Conservation (phyloP, 1,284 basidiomycete genomes). For the Takashimella tepidaria region DNA sequence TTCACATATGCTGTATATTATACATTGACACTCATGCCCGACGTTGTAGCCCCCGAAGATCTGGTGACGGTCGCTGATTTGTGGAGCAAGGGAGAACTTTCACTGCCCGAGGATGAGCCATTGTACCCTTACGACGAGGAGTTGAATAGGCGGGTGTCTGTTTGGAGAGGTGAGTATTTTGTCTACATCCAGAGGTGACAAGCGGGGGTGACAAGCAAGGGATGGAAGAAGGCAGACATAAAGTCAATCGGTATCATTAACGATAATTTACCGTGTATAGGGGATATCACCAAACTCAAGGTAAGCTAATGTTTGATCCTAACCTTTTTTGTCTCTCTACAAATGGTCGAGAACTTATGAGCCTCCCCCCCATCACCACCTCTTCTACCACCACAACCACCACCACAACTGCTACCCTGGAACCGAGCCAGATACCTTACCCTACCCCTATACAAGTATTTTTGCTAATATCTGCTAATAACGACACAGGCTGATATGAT, state of each 20-base stretch:
- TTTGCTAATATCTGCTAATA: no score
- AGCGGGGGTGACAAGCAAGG: background rate
- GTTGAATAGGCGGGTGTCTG: constrained; percentile 29
- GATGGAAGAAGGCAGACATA: background rate
- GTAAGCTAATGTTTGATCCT: constrained; percentile 12
- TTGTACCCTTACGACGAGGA: constrained; percentile 8
- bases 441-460: no score
- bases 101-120: background rate
- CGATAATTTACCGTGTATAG: no score
- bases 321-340: background rate
- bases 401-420: no score
- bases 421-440: no score
- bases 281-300: constrained; percentile 44
- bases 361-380: no score
- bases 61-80: constrained; percentile 31
- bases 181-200: no score
- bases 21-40: no score
- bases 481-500: constrained; percentile 60
- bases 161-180: constrained; percentile 33
- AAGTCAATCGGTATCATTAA: no score
- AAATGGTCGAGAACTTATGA: no score
- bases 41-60: constrained; percentile 9
- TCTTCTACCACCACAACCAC: no score
- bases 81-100: constrained; percentile 12
- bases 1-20: no score